Evolutionary conservation across 768 basidiomycete genomes (phyloP), one percentile per base, ranked within the genome.

Genomic region (Zangia roseola): DNA sequence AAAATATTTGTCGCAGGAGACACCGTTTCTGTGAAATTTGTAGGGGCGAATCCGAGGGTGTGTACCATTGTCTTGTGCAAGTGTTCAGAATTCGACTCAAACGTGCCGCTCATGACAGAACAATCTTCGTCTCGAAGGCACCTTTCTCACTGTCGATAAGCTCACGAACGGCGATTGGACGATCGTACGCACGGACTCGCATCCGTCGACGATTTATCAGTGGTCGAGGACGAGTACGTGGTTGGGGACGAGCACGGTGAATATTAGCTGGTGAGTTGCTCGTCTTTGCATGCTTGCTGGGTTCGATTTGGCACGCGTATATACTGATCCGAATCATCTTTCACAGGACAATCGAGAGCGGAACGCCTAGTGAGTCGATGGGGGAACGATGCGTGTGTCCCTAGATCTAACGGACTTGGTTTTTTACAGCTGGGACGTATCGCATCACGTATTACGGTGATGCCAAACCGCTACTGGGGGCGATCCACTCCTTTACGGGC

Each of bases 21-120:
- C 28, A 83, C 73, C 5, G 88, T 88, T 47, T 61, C 63, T 10
- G 84, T 77, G 13, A 71, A 74, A 43, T 91, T 91, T 53, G 81
- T 86, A 40, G 88, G 86, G 38, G 88, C 88, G 35, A 87, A 88
- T 62, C 89, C 88, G 1, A 74, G 88, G 68, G 86, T 88, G 55
- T 54, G 80, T 64, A 2, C 21, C 10, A 40, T 34, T 38, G 10
- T 35, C 26, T 47, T 54, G 12, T 24, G 3, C 14, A 14, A 9
- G 19, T 6, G n/a, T 50, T 50, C 3, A 19, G 33, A 43, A 40
- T 25, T 36, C 7, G 25, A 6, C 31, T 19, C 30, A 23, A 38
- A n/a, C 19, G 35, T 17, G 5, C 21, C 25, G 17, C 31, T 12
- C 2, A 21, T 16, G 3, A 47, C 53, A 89, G 86, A 91, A 91